These are phyloP conservation scores for Lasiosphaeria hispida DNA, from an alignment of 495 filamentous ascomycete genomes.

Conservation along the genomic window DNA sequence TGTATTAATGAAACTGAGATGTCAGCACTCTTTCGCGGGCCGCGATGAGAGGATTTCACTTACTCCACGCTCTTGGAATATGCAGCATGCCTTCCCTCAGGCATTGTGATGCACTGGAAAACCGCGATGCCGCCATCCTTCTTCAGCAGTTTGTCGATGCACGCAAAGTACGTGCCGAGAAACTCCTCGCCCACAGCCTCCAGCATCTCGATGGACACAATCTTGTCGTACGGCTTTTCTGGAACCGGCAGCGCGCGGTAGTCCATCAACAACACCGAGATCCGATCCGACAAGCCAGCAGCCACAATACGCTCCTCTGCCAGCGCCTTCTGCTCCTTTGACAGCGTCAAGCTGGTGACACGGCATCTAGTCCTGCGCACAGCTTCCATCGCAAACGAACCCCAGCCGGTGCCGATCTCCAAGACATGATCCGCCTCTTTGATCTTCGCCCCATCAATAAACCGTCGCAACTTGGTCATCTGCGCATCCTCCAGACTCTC, in stretches of 20 bases:
- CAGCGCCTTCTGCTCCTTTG: slow-evolving; percentile 58
- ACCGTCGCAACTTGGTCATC: slow-evolving; percentile 58
- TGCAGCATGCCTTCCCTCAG: slow-evolving; percentile 52
- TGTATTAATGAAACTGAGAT: slow-evolving; percentile 60
- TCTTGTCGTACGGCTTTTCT: slow-evolving; percentile 59
- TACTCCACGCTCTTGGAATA: slow-evolving; percentile 47
- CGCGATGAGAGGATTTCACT: slow-evolving; percentile 19
- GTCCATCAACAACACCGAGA: slow-evolving; percentile 59
- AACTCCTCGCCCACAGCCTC: slow-evolving; percentile 69
- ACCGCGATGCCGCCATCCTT: slow-evolving; percentile 61
- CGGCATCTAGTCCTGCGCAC: slow-evolving; percentile 58
- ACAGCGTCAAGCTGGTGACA: slow-evolving; percentile 62
- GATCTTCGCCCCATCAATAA: slow-evolving; percentile 59
- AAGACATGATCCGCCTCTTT: slow-evolving; percentile 62
- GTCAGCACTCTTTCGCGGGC: slow-evolving; percentile 4
- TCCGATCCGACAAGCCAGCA: slow-evolving; percentile 50
- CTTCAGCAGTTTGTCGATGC: slow-evolving; percentile 60
- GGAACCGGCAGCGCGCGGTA: slow-evolving; percentile 57
- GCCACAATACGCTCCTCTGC: slow-evolving; percentile 56
- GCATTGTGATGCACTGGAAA: slow-evolving; percentile 77
- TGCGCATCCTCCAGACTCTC: slow-evolving; percentile 65
- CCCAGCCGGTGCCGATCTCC: slow-evolving; percentile 71
- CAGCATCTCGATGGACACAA: slow-evolving; percentile 73
- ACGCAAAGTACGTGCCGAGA: slow-evolving; percentile 59
- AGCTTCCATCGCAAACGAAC: slow-evolving; percentile 62